Conservation (phyloP, 306 rosid species). For the Vigna hirtella region DNA sequence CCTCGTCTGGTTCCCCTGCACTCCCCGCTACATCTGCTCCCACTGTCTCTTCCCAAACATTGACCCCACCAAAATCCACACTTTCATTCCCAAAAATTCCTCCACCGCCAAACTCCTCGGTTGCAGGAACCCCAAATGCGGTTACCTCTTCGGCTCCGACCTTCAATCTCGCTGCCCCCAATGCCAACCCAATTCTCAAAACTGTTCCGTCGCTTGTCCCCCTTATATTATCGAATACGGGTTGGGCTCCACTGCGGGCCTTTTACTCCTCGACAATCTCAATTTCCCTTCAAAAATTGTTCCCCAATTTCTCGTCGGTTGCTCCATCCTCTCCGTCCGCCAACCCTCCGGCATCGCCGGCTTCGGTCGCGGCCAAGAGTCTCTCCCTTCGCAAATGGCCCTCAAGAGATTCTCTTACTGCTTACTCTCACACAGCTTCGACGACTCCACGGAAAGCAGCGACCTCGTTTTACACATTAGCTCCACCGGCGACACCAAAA, state of each 20-base stretch:
- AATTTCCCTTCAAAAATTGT: constrained; percentile 53
- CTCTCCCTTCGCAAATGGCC: constrained; percentile 78
- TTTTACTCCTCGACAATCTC: constrained; percentile 67
- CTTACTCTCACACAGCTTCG: constrained; percentile 69
- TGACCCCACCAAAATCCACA: constrained; percentile 53
- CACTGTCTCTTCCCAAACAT: constrained; percentile 67
- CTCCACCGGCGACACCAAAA: constrained; percentile 48
- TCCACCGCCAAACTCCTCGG: constrained; percentile 68
- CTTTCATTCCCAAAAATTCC: constrained; percentile 73
- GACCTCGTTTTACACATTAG: constrained; percentile 62
- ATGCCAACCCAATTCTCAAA: constrained; percentile 43
- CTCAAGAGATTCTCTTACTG: constrained; percentile 84
- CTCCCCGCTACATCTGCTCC: constrained; percentile 78
- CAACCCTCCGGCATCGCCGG: constrained; percentile 94
- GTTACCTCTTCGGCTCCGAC: constrained; percentile 58
- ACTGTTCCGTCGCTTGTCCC: constrained; percentile 69
- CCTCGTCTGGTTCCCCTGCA: constrained; percentile 90
- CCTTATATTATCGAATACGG: constrained; percentile 73
- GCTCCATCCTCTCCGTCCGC: constrained; percentile 72
- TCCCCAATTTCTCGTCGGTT: constrained; percentile 67
- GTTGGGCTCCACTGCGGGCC: constrained; percentile 72
- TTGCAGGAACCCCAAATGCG: constrained; percentile 79
- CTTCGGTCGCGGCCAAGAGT: constrained; percentile 80
- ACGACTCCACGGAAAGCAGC: constrained; percentile 66
- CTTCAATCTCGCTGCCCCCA: constrained; percentile 57